A percentile compares a stretch with the other conserved stretches of the same genome.
Evolutionary conservation across 140 eudicot species (phyloP).

Genomic region (Senecio squalidus): DNA sequence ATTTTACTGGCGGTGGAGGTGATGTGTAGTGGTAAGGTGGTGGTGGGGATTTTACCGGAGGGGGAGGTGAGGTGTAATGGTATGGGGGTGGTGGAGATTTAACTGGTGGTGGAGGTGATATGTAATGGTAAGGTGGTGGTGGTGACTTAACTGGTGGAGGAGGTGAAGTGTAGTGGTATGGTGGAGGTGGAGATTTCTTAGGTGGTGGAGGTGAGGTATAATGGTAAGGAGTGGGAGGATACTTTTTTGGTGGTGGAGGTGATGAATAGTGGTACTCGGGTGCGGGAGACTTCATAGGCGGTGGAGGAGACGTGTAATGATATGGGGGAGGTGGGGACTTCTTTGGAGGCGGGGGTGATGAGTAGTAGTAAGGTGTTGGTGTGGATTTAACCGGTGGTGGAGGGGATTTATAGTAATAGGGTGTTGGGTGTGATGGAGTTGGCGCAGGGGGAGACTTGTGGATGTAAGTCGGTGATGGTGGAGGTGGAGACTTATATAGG

Average conservation of each 20-base stretch:
- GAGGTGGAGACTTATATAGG: conserved; percentile 38
- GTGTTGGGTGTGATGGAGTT: conserved; percentile 13
- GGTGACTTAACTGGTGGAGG: conserved; percentile 12
- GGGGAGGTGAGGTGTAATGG: conserved; percentile 14
- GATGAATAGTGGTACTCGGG: conserved; percentile 10
- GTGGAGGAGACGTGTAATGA: conserved; percentile 16
- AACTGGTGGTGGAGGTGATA: conserved; percentile 10
- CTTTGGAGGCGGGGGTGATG: neutral
- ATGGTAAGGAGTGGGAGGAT: conserved; percentile 6
- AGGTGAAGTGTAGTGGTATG: neutral
- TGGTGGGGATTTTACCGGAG: neutral
- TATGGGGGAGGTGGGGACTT: conserved; percentile 16
- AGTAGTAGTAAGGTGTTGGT: conserved; percentile 10
- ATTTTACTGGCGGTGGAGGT: conserved; percentile 19
- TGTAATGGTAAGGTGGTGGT: conserved; percentile 4
- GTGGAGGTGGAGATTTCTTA: neutral
- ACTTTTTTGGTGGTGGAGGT: conserved; percentile 11
- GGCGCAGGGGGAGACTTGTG: conserved; percentile 19
- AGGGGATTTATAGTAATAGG: conserved; percentile 9
- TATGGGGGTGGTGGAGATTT: conserved; percentile 7
- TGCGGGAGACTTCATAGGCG: conserved; percentile 2
- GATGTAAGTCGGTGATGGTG: conserved; percentile 22
- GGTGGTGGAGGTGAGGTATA: conserved; percentile 23
- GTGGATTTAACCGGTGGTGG: conserved; percentile 5
- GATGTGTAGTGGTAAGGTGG: conserved; percentile 18